Percentiles rank a stretch among this genome's conserved stretches.
These are phyloP conservation scores for Cordyceps tenuipes DNA, from an alignment of 2,329 filamentous ascomycete species.

Conservation along the genomic window DNA sequence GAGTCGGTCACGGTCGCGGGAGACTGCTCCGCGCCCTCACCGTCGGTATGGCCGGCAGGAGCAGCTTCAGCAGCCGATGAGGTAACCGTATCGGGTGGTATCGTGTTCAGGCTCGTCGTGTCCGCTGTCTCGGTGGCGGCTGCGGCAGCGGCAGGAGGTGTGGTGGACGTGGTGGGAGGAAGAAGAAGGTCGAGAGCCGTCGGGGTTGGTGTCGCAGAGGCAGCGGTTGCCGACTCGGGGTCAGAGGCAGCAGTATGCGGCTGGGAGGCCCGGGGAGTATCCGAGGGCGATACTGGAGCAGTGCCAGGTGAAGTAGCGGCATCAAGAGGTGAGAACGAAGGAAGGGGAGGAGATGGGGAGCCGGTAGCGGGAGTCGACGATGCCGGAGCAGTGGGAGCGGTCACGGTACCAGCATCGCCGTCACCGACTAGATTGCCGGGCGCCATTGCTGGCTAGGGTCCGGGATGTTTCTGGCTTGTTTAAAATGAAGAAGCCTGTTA, in stretches of 20 bases:
- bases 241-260: neutral
- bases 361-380: constrained; percentile 8
- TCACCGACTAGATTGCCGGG: constrained; percentile 7
- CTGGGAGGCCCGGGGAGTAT: neutral
- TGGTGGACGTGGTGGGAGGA: too few species aligned
- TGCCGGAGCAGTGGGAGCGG: constrained; percentile 2
- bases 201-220: constrained; percentile 1
- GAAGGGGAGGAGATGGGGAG: constrained; percentile 11
- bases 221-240: neutral
- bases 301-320: neutral
- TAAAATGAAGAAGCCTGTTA: constrained; percentile 11
- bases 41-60: neutral
- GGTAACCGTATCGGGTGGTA: neutral
- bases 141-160: neutral
- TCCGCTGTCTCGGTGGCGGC: neutral
- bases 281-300: neutral
- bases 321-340: constrained; percentile 4
- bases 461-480: constrained; percentile 3
- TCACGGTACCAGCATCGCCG: constrained; percentile 5
- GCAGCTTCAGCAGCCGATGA: neutral
- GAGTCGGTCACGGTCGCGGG: constrained; percentile 15
- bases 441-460: constrained; percentile 11
- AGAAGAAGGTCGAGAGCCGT: neutral
- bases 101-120: neutral
- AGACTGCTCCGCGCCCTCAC: neutral